A percentile compares a stretch with the other conserved stretches of the same genome.
Conservation (phyloP, 495 filamentous ascomycete genomes). For the Penicillium subrubescens region DNA sequence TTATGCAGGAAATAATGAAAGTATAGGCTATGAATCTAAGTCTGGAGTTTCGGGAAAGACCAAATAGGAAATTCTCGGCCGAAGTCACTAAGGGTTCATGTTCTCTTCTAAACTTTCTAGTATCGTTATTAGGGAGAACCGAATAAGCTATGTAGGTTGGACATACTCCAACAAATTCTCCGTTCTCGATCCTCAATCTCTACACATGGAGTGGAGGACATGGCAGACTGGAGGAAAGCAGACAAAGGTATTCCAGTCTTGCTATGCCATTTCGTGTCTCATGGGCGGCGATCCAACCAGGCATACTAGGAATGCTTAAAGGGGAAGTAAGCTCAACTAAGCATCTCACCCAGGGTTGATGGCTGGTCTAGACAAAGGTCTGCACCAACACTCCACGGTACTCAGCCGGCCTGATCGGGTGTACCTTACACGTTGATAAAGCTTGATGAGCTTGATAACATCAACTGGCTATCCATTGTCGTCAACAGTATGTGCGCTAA, state of each 20-base stretch:
- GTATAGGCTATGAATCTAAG: neutral
- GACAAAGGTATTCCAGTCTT: too few species aligned
- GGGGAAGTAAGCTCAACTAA: neutral
- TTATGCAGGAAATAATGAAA: neutral
- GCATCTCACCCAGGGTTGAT: neutral
- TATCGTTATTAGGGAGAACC: too few species aligned
- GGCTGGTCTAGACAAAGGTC: conserved; percentile 15
- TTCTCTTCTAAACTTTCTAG: too few species aligned
- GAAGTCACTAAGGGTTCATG: neutral
- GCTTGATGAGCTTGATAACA: neutral
- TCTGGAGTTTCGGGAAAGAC: neutral
- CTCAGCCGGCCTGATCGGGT: neutral
- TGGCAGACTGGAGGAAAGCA: too few species aligned
- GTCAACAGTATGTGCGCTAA: neutral
- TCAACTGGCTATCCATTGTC: neutral
- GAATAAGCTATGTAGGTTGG: too few species aligned
- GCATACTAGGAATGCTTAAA: too few species aligned
- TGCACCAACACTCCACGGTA: conserved; percentile 5
- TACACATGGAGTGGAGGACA: too few species aligned
- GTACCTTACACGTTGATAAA: neutral
- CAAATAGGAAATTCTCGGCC: neutral
- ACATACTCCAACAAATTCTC: too few species aligned
- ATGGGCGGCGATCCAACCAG: too few species aligned
- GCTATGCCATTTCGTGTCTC: too few species aligned
- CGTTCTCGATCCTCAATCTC: neutral